Conservation (phyloP, 345 rosid species). For the Schrenkiella parvula region DNA sequence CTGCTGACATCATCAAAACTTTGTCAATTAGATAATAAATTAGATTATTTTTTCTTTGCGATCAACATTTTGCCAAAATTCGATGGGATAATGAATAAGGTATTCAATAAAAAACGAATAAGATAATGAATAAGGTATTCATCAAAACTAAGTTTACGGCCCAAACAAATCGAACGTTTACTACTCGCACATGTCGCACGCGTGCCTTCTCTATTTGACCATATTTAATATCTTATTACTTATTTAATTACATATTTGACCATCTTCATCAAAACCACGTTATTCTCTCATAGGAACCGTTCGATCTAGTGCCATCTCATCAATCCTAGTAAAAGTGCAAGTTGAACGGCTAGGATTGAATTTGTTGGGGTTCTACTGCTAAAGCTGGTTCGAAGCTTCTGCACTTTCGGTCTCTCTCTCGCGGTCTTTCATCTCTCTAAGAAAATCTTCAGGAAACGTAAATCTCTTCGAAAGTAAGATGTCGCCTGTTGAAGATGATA, state of each 20-base stretch:
- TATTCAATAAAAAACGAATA: too few relatives aligned
- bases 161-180: neutral
- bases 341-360: conserved; percentile 9
- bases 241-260: neutral
- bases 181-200: neutral
- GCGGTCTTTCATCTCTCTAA: neutral
- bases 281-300: conserved; percentile 8
- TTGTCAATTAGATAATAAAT: neutral
- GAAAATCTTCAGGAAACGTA: neutral
- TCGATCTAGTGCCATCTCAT: conserved; percentile 22
- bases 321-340: conserved; percentile 12
- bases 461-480: conserved; percentile 14
- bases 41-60: too few relatives aligned
- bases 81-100: too few relatives aligned
- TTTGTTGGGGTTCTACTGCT: neutral
- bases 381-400: conserved; percentile 23
- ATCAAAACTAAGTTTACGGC: neutral
- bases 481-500: conserved; percentile 43
- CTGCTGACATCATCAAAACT: conserved; percentile 7
- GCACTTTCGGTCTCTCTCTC: neutral
- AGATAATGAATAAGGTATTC: too few relatives aligned
- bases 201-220: neutral
- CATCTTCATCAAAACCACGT: neutral
- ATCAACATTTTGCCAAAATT: too few relatives aligned
- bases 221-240: too few relatives aligned